A percentile compares a stretch with the other conserved stretches of the same genome.
Evolutionary conservation across 768 basidiomycete genomes (phyloP).

Genomic region (Auriscalpium microsporum): DNA sequence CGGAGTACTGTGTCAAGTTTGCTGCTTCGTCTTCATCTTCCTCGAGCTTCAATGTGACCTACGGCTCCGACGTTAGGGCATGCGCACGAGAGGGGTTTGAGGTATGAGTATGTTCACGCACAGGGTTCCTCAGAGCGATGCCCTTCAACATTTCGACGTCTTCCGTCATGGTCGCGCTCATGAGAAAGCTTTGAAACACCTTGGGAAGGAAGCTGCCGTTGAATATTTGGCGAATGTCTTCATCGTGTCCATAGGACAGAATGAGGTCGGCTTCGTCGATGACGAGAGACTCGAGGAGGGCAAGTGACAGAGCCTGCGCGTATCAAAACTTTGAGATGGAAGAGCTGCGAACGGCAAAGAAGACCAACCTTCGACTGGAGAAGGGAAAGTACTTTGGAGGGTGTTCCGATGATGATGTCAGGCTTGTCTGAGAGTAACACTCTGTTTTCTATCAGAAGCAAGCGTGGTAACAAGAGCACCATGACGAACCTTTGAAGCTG

Average conservation of each 20-base stretch:
- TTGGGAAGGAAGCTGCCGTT: slow-evolving; percentile 65
- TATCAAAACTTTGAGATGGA: background rate
- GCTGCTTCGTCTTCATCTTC: slow-evolving; percentile 80
- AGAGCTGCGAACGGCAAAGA: background rate
- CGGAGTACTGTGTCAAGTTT: slow-evolving; percentile 78
- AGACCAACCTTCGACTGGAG: slow-evolving; percentile 58
- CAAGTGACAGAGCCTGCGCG: slow-evolving; percentile 51
- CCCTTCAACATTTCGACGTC: slow-evolving; percentile 91
- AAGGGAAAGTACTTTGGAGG: slow-evolving; percentile 57
- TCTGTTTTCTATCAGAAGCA: slow-evolving; percentile 22
- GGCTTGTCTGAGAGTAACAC: slow-evolving; percentile 58
- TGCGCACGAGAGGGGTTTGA: too few species aligned
- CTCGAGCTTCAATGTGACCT: slow-evolving; percentile 83
- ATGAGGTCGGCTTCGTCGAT: slow-evolving; percentile 98
- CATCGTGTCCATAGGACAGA: slow-evolving; percentile 92
- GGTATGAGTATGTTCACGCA: slow-evolving; percentile 29
- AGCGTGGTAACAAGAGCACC: background rate
- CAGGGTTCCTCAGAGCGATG: slow-evolving; percentile 78
- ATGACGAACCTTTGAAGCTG: slow-evolving; percentile 63
- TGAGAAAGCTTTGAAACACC: slow-evolving; percentile 85
- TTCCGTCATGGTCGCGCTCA: slow-evolving; percentile 97
- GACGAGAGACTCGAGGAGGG: slow-evolving; percentile 73
- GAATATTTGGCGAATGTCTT: slow-evolving; percentile 72
- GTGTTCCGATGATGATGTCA: slow-evolving; percentile 74
- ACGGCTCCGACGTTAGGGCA: background rate